Base-by-base conservation (phyloP, 75 land plant species). In the Cunninghamia lanceolata region DNA sequence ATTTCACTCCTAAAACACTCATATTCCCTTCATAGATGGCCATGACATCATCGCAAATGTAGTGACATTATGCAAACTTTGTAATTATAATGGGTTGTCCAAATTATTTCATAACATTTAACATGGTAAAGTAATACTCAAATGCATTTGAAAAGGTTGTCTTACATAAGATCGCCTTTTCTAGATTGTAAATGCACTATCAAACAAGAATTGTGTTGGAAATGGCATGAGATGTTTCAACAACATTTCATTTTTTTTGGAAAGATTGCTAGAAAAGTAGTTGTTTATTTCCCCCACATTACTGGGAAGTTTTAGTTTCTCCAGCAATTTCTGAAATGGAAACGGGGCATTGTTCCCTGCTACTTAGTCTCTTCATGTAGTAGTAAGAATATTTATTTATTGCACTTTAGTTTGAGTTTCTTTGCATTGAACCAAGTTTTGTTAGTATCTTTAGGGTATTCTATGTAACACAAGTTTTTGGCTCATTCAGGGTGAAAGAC, bases 401-500 rank as follows among this genome's bases (percentile, higher is more conserved):
- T 9, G 13, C 1, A 73, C 2, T 34, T 73, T 73, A 34, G 38
- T 73, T 73, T 73, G 75, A 13, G 75, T 34, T 34, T 73, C 35
- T 73, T 34, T 73, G 75, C 36, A 32, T 73, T 73, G 16, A 73
- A 16, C 14, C 34, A 16, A 32, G 40, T 39, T 85, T 36, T 39
- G 47, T 9, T 79, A 28, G 42, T 77, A 35, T 39, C 14, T 32
- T 34, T 32, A 73, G 36, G 3, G 34, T 10, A 73, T 73, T 34
- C 75, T 34, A 42, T 3, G 10, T 73, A 73, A 73, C n/a, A 34
- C 34, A 73, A 11, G 11, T 63, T 63, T 9, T 63, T 82, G 52
- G 14, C 11, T 82, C 45, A 56, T 77, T 21, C 86, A 91, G 92
- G 91, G 91, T 82, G 92, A 91, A 63, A 83, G 92, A 54, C 89